Evolutionary conservation across 1,139 yeast genomes (phyloP), one percentile per base, ranked within the genome.

Genomic region (Kodamaea plutei): DNA sequence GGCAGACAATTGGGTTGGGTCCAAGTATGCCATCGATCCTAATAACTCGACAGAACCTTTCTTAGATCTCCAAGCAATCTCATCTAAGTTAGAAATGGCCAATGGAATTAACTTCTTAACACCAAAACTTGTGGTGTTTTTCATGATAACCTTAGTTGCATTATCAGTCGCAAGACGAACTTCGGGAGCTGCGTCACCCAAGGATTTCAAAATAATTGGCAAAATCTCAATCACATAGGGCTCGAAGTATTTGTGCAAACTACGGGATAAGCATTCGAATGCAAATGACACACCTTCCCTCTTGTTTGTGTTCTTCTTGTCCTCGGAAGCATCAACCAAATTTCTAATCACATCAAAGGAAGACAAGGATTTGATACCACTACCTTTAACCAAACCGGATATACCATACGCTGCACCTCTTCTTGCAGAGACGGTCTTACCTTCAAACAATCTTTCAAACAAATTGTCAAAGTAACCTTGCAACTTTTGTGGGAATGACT

Each of bases 11-110:
- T 91, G 98, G 2, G 93, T 73, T 5, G 98, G 98, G 50, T 91
- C 96, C 43, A 93, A 70, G 54, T 89, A 91, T 1, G 98, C 98
- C 98, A 91, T 93, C 16, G 96, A 80, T 58, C 99, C 98, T 30
- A 91, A 69, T 38, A 91, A 64, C 52, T 93, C 98, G 18, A 91
- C 98, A 5, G 97, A 87, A 8, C 97, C 98, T 59, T 89, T 87
- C 60, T 91, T 91, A 2, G 95, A 79, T 63, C 99, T 76, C 99
- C 99, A 91, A 1, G 94, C 84, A 36, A 82, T 79, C 42, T 87
- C 95, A 47, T 88, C 94, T 47, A 91, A 69, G 44, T 85, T 87
- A 21, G 80, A 76, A 36, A 91, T 76, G 1, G 96, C 94, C 38
- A 89, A 70, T 1, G 98, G 99, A 54, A 91, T 88, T 54, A 91